Percentiles rank a stretch among this genome's conserved stretches.
These are phyloP conservation scores for Backusella tarrabulga DNA, from an alignment of 192 early-diverging fungal genomes.

Conservation along the genomic window DNA sequence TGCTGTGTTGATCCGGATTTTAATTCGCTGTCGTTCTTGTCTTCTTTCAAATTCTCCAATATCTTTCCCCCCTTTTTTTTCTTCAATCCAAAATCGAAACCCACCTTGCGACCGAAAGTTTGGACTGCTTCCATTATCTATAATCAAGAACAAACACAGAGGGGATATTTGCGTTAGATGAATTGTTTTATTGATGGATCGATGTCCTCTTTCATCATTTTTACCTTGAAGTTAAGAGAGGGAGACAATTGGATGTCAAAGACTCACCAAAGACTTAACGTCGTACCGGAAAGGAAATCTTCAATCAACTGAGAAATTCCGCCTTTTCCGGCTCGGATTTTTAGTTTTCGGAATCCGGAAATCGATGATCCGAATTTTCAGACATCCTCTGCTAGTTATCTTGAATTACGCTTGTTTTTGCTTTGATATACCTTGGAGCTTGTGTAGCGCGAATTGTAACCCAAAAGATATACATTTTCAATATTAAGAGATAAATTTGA, in stretches of 20 bases:
- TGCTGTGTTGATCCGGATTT: background rate
- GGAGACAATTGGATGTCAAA: background rate
- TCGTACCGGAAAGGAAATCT: background rate
- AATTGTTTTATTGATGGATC: background rate
- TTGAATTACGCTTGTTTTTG: no score
- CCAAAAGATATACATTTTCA: no score
- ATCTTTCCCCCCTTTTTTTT: background rate
- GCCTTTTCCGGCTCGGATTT: background rate
- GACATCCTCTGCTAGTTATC: no score
- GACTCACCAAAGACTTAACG: background rate
- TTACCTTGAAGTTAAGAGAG: conserved; percentile 13
- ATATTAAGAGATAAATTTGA: no score
- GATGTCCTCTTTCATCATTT: background rate
- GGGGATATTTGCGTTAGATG: background rate
- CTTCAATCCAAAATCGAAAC: conserved; percentile 18
- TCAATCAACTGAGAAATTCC: background rate
- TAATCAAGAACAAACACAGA: background rate
- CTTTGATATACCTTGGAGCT: no score
- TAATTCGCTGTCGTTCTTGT: background rate
- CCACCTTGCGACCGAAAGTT: conserved; percentile 75
- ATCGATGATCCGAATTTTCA: background rate
- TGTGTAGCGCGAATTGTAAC: no score
- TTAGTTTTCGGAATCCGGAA: background rate
- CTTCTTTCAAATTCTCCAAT: background rate
- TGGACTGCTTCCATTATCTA: conserved; percentile 65